phyloP scores from a whole-genome alignment of 306 rosid genomes.

The Comarum palustre region DNA sequence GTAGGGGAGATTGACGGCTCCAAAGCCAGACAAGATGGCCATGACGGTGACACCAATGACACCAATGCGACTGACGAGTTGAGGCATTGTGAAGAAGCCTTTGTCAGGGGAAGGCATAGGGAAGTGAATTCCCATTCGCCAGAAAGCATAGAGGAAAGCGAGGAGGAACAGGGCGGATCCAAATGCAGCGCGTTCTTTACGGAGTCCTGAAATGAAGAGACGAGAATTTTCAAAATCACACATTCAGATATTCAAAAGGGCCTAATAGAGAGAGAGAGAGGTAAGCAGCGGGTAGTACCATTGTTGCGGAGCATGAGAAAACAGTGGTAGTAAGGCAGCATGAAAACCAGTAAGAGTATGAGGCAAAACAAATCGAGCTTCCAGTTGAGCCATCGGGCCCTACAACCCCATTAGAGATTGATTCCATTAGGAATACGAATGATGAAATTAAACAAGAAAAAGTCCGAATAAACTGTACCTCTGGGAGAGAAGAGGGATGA shows the following conservation, averaged over 20 bases:
- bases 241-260: background rate
- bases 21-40: constrained; percentile 94
- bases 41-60: constrained; percentile 94
- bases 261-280: background rate
- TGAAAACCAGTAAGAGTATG: constrained; percentile 76
- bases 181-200: constrained; percentile 77
- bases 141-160: constrained; percentile 82
- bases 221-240: background rate
- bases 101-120: constrained; percentile 92
- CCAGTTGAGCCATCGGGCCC: constrained; percentile 93
- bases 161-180: constrained; percentile 71
- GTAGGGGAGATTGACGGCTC: constrained; percentile 92
- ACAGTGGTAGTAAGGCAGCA: constrained; percentile 90
- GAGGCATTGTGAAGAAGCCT: constrained; percentile 95
- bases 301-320: constrained; percentile 77
- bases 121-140: constrained; percentile 98
- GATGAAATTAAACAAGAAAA: background rate
- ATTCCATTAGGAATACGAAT: background rate
- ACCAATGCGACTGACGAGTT: constrained; percentile 93
- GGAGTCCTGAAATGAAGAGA: constrained; percentile 38
- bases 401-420: background rate
- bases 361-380: constrained; percentile 79
- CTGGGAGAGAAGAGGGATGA: constrained; percentile 91
- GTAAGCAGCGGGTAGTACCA: constrained; percentile 30
- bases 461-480: background rate